Evolutionary conservation across 2,329 filamentous ascomycete genomes (phyloP).

Genomic region (Rhinocladiella mackenziei): DNA sequence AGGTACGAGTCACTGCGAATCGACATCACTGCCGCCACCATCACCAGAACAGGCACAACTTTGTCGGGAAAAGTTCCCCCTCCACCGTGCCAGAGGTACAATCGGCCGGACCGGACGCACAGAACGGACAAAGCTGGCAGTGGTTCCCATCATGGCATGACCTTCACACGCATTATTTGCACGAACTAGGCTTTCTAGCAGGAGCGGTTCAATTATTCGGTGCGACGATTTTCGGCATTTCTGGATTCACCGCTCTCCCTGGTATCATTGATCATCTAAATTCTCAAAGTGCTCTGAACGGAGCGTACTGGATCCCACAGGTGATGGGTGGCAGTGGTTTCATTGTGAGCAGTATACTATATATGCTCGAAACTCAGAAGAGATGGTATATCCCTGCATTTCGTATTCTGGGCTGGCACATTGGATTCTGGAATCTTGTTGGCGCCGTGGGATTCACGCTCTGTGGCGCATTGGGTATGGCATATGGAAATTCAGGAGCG

Average conservation of each 20-base stretch:
- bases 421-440: slow-evolving; percentile 63
- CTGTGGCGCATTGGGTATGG: slow-evolving; percentile 55
- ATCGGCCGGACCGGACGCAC: neutral
- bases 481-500: slow-evolving; percentile 39
- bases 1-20: slow-evolving; percentile 12
- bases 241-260: slow-evolving; percentile 58
- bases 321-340: slow-evolving; percentile 61
- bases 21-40: slow-evolving; percentile 19
- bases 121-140: slow-evolving; percentile 42
- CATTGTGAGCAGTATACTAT: slow-evolving; percentile 54
- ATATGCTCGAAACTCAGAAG: slow-evolving; percentile 64
- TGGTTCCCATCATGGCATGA: slow-evolving; percentile 60
- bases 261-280: slow-evolving; percentile 50
- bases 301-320: slow-evolving; percentile 60
- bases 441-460: slow-evolving; percentile 62
- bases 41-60: slow-evolving; percentile 30
- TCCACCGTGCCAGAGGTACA: neutral
- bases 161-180: slow-evolving; percentile 57
- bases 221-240: slow-evolving; percentile 62
- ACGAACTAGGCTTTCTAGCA: slow-evolving; percentile 61
- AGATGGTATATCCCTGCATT: slow-evolving; percentile 60
- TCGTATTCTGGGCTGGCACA: slow-evolving; percentile 60
- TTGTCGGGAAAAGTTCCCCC: slow-evolving; percentile 35
- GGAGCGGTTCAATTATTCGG: slow-evolving; percentile 54
- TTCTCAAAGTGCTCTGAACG: slow-evolving; percentile 44